Base-by-base conservation (phyloP, 176 grass and related monocot species). In the Chrysopogon serrulatus region DNA sequence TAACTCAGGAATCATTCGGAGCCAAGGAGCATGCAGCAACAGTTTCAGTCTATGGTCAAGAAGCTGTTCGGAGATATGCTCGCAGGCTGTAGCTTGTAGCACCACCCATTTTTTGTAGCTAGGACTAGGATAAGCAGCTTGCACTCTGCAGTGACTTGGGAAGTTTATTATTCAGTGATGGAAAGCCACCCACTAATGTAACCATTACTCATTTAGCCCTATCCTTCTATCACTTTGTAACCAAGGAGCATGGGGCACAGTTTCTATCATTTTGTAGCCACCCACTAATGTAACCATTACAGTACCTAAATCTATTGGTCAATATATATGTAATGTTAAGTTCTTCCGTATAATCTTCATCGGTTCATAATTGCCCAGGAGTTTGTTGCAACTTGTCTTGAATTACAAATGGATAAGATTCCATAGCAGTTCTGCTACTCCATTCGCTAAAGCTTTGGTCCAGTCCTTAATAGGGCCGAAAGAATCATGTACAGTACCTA, bases 401-500 rank as follows among this genome's bases (percentile, higher is more conserved):
- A 42, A 73, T 75, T 14, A 53, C 0, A 43, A 35, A 19, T 18
- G 24, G 30, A 61, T 28, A 57, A 5, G 35, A 5, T 17, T 18
- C 5, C 2, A 15, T 78, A 42, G 13, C 6, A 70, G 10, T n/a
- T 27, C 9, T 27, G 10, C 9, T 18, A 17, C 6, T 54, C 33
- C 65, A 36, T 39, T 69, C 31, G 23, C 49, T 17, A 69, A 51
- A 39, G 10, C 77, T 21, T 56, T 28, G 47, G 11, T 59, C 24
- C 24, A 39, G 17, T 18, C 23, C 24, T 19, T 70, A 15, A 4
- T 51, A 69, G 17, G 54, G 44, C 21, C 31, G 27, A 65, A 69
- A 78, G 37, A 86, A 49, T 48, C 65, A n/a, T 79, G 69, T 87
- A 87, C 21, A 67, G 14, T 31, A 43, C 43, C 61, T 36, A 48